Conservation (phyloP, 805 yeast species). For the Candida methanosorbosa region DNA sequence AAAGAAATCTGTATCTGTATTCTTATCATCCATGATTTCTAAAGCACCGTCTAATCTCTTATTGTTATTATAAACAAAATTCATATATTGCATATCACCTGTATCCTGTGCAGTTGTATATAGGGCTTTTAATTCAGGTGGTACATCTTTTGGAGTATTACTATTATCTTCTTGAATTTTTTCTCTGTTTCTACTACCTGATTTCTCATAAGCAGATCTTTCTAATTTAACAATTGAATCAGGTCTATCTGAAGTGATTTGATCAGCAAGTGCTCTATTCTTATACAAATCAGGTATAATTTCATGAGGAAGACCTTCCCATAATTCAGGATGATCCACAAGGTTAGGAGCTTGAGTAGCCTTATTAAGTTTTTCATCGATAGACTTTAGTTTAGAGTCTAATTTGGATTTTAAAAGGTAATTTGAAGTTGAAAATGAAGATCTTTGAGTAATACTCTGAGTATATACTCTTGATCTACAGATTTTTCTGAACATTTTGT, state of each 20-base stretch:
- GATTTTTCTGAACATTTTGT: too few species aligned
- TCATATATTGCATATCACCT: constrained; percentile 17
- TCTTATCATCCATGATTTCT: constrained; percentile 18
- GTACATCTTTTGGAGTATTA: constrained; percentile 30
- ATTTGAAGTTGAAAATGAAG: too few species aligned
- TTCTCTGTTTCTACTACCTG: too few species aligned
- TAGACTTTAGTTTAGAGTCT: too few species aligned
- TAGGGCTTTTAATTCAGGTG: constrained; percentile 44
- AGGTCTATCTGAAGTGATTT: too few species aligned
- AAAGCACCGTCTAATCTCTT: constrained; percentile 30
- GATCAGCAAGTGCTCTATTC: constrained; percentile 36
- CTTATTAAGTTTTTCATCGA: too few species aligned
- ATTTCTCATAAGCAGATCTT: constrained; percentile 41
- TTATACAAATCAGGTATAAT: constrained; percentile 52
- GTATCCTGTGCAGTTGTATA: constrained; percentile 30
- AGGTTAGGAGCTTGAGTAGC: background rate
- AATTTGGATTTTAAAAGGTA: too few species aligned
- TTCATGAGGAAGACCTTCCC: constrained; percentile 63
- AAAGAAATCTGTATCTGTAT: too few species aligned
- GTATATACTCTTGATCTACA: too few species aligned
- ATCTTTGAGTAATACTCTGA: too few species aligned
- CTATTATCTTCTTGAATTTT: too few species aligned
- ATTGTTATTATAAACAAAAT: constrained; percentile 1
- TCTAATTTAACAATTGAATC: too few species aligned
- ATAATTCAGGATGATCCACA: constrained; percentile 49